These are phyloP conservation scores for Alnus glutinosa DNA, from an alignment of 306 rosid species.

Conservation along the genomic window DNA sequence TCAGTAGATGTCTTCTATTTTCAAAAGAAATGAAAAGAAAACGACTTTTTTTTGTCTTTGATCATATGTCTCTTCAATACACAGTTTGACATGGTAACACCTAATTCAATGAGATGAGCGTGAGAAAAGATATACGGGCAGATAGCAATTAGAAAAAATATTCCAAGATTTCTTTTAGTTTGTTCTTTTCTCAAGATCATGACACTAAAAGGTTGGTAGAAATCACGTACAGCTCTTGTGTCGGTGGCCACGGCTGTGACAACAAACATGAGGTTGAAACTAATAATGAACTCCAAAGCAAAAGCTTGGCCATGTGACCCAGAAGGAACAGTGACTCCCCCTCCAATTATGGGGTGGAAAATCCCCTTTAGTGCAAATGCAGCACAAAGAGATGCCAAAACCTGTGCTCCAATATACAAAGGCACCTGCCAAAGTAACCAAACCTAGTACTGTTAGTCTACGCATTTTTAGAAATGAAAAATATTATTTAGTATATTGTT, in stretches of 20 bases:
- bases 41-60: no score
- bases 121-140: no score
- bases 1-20: no score
- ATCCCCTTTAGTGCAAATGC: conserved; percentile 67
- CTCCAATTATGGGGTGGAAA: conserved; percentile 72
- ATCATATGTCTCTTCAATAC: neutral
- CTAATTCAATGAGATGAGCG: no score
- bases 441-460: neutral
- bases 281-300: conserved; percentile 72
- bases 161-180: neutral
- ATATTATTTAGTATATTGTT: no score
- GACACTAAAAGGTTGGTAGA: neutral
- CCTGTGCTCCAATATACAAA: conserved; percentile 72
- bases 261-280: conserved; percentile 91
- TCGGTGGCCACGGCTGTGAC: conserved; percentile 93
- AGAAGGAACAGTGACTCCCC: conserved; percentile 84
- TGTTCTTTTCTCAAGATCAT: no score
- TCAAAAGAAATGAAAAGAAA: no score
- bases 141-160: neutral
- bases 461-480: neutral
- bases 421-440: conserved; percentile 56
- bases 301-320: conserved; percentile 72
- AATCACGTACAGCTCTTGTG: conserved; percentile 71
- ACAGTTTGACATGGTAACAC: neutral
- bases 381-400: conserved; percentile 67